Base-by-base conservation (phyloP, 2,329 filamentous ascomycete species). In the Neopestalotiopsis sp. region DNA sequence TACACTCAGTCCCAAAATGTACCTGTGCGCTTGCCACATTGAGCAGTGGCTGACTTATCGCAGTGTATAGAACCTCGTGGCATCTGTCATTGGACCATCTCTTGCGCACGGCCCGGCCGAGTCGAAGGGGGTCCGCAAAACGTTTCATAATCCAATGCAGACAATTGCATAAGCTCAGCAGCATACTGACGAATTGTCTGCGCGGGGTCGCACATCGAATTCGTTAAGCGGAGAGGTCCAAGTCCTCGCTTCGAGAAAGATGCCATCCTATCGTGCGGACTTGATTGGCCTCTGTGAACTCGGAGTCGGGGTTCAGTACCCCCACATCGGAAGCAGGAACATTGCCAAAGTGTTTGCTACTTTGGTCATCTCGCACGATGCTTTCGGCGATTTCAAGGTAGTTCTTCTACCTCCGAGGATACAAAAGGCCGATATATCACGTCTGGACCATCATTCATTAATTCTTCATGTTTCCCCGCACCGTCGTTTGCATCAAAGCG, bases 21-120 rank as follows among this genome's bases (percentile, higher is more conserved):
- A 59, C 30, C 57, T 59, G 57, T 59, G 57, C 57, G 57, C 57
- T 59, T 59, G 57, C 57, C 57, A 59, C 30, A 59, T 3, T 10
- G n/a, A 17, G 20, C n/a, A 17, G n/a, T 53, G 45, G 20, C 30
- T 24, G 57, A 59, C 57, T 28, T 28, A 14, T 59, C 9, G 24
- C 49, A 59, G 24, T 12, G 12, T 28, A 59, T 59, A 24, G 28
- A 28, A 24, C 20, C 13, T 13, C 24, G 20, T 59, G 6, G 13
- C 13, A 10, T 59, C 12, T 34, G 13, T 59, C 57, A 59, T 59
- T 59, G 57, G 57, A 24, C 57, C 24, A 17, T 59, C 57, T 30
- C 57, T 34, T 7, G 57, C 57, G 57, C 57, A 59, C 57, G 57
- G 57, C 57, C 57, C 24, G 20, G 45, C 45, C 17, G 45, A 53